Evolutionary conservation across 2,329 filamentous ascomycete species (phyloP), one percentile per base, ranked within the genome.

Genomic region (Waltergamsia citrina): DNA sequence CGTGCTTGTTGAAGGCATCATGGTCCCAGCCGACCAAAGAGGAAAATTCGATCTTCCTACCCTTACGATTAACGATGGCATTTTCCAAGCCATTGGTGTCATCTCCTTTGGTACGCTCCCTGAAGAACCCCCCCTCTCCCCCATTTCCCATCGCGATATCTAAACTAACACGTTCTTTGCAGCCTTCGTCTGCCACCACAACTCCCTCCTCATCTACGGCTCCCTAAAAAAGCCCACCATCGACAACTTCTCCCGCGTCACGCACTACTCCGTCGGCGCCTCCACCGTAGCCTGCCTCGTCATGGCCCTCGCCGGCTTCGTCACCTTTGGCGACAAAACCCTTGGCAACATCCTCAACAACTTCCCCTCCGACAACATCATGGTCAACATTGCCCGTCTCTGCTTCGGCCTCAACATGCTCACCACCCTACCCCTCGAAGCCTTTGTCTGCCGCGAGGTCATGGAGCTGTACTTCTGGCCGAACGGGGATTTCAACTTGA

Each of bases 321-420:
- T 98, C 28, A 88, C 83, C 14, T 98, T 98, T 51, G 90, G 92
- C 41, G 85, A 90, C 59, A 77, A 80, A 49, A 98, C 92, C 4
- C 69, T 87, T 45, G 92, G 92, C 52, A 98, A 98, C 56, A 86
- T 98, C 34, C 78, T 98, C 48, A 98, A 98, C 68, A 98, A 98
- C 63, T 96, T 98, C 52, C 84, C 88, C 2, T 69, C 78, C 15
- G 78, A 93, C 59, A 96, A 94, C 59, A 70, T 81, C 46, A 81
- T 96, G 76, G 87, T 96, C 52, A 96, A 95, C 59, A 71, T 98
- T 38, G 92, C 92, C 16, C 81, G 92, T 34, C 71, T 98, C 33
- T 95, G 86, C 61, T 96, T 98, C 53, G 92, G 92, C 3, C 73
- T 98, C 44, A 98, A 98, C 68, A 98, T 98, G 92, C 77, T 98